Evolutionary conservation across 306 rosid species (phyloP).

Genomic region (Crotalaria pallida): DNA sequence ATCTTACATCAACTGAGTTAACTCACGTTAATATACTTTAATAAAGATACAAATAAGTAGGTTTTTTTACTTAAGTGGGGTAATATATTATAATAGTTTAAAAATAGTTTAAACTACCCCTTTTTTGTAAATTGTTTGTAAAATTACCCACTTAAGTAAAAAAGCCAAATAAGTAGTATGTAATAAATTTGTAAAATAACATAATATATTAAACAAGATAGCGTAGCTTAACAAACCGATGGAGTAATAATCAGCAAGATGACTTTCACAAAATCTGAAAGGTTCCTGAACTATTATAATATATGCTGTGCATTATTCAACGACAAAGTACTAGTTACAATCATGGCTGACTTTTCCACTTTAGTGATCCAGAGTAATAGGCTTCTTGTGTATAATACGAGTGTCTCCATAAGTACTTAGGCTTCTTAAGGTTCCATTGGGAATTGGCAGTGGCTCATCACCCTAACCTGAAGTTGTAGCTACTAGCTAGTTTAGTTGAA

Average conservation of each 20-base stretch:
- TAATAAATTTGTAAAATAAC: too few relatives aligned
- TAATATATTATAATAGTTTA: too few relatives aligned
- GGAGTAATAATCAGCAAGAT: neutral
- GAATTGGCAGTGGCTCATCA: conserved; percentile 12
- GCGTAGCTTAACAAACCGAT: too few relatives aligned
- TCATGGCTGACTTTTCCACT: conserved; percentile 30
- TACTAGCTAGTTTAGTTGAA: neutral
- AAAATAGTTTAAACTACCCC: too few relatives aligned
- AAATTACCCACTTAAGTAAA: too few relatives aligned
- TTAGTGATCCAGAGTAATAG: conserved; percentile 16
- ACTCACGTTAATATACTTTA: too few relatives aligned
- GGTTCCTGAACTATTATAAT: neutral
- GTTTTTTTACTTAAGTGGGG: too few relatives aligned
- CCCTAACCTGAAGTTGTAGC: neutral
- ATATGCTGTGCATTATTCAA: conserved; percentile 12
- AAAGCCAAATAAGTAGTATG: too few relatives aligned
- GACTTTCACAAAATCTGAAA: conserved; percentile 1
- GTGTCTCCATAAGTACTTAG: neutral
- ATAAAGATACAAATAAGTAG: too few relatives aligned
- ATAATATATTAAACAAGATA: too few relatives aligned
- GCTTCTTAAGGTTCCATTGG: neutral
- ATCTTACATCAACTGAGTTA: too few relatives aligned
- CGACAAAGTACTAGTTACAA: conserved; percentile 24
- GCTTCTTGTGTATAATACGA: conserved; percentile 12
- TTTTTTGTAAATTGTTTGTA: too few relatives aligned